These are phyloP conservation scores for Rhodofomes roseus DNA, from an alignment of 1,284 basidiomycete species.

Conservation along the genomic window DNA sequence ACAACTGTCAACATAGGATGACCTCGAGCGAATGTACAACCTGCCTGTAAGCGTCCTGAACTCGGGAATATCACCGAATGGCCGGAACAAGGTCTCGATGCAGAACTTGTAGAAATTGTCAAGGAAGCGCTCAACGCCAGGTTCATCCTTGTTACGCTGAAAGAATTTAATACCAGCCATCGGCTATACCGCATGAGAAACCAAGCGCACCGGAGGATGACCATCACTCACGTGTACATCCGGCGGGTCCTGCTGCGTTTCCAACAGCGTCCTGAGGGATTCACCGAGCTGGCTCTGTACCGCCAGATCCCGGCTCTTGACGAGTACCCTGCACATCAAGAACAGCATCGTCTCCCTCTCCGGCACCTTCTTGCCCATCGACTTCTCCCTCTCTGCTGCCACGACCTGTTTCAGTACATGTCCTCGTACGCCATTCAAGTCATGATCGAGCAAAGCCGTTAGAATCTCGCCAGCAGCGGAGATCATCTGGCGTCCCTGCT, in stretches of 20 bases:
- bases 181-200: slow-evolving; percentile 9
- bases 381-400: slow-evolving; percentile 57
- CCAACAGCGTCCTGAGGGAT: slow-evolving; percentile 82
- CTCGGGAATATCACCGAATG: slow-evolving; percentile 76
- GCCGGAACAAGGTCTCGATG: slow-evolving; percentile 72
- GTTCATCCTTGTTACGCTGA: slow-evolving; percentile 73
- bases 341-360: slow-evolving; percentile 74
- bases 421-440: slow-evolving; percentile 80
- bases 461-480: slow-evolving; percentile 88
- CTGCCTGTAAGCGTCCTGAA: slow-evolving; percentile 61
- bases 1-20: slow-evolving; percentile 1
- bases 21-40: slow-evolving; percentile 15
- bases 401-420: slow-evolving; percentile 83
- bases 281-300: slow-evolving; percentile 91
- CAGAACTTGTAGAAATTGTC: slow-evolving; percentile 90
- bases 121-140: slow-evolving; percentile 83
- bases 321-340: slow-evolving; percentile 75
- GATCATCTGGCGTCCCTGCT: slow-evolving; percentile 52
- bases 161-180: slow-evolving; percentile 35
- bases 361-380: slow-evolving; percentile 47
- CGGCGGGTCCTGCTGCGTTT: slow-evolving; percentile 47
- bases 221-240: slow-evolving; percentile 26
- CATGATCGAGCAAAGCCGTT: slow-evolving; percentile 87
- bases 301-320: slow-evolving; percentile 78
- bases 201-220: background rate